A percentile compares a stretch with the other conserved stretches of the same genome.
phyloP scores from a whole-genome alignment of 352 stramenopile genomes.

The Blastocystis sp. region DNA sequence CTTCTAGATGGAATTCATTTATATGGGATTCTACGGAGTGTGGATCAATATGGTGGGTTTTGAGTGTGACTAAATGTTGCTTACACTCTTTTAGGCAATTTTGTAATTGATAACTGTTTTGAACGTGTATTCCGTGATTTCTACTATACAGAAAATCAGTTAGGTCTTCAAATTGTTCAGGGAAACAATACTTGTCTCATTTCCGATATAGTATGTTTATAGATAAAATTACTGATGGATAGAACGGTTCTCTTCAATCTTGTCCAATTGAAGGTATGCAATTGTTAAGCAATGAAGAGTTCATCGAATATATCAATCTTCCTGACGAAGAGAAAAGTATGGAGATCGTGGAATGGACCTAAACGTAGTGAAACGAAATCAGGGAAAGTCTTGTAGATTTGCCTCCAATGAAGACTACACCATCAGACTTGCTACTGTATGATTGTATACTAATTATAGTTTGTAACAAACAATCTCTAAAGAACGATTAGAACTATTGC shows the following conservation, averaged over 20 bases:
- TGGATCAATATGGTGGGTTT: slow-evolving; percentile 35
- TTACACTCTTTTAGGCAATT: background rate
- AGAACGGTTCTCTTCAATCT: background rate
- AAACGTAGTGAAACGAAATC: background rate
- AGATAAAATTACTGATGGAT: background rate
- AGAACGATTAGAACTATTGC: slow-evolving; percentile 36
- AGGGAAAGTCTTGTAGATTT: background rate
- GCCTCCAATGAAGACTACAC: background rate
- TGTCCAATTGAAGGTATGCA: slow-evolving; percentile 26
- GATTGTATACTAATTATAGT: background rate
- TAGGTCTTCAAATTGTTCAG: slow-evolving; percentile 28
- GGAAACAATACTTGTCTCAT: background rate
- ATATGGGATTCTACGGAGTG: slow-evolving; percentile 30
- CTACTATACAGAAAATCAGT: slow-evolving; percentile 16
- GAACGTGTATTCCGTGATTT: slow-evolving; percentile 29
- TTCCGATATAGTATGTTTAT: background rate
- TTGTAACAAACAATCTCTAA: slow-evolving; percentile 56
- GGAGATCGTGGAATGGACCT: background rate
- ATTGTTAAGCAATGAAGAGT: slow-evolving; percentile 19
- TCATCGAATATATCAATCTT: slow-evolving; percentile 21
- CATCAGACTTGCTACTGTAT: background rate
- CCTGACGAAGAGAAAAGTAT: slow-evolving; percentile 46
- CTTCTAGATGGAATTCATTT: slow-evolving; percentile 9
- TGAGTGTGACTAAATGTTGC: background rate
- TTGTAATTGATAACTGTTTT: slow-evolving; percentile 45